Conservation (phyloP, 1,284 basidiomycete genomes). For the Inonotus hispidus region DNA sequence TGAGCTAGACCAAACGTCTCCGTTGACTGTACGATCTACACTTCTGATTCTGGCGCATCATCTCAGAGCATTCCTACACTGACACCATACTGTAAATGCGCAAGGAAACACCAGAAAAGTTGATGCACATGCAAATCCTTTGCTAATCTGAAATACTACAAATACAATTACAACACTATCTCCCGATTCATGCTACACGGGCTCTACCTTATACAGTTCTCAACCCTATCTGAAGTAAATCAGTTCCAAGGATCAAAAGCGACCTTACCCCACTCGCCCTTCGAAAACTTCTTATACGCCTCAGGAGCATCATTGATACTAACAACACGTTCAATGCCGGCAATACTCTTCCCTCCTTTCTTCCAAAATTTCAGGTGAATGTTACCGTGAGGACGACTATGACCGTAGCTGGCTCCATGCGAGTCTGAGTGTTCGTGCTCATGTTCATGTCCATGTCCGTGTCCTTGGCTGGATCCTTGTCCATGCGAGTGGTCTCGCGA, state of each 20-base stretch:
- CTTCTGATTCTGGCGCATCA: too few species aligned
- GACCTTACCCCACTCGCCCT: conserved; percentile 65
- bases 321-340: conserved; percentile 61
- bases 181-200: too few species aligned
- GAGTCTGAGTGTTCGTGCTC: neutral
- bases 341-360: conserved; percentile 26
- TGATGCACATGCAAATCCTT: too few species aligned
- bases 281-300: conserved; percentile 61
- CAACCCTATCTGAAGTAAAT: neutral
- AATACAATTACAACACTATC: too few species aligned
- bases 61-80: too few species aligned
- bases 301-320: conserved; percentile 49
- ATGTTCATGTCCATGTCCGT: conserved; percentile 25
- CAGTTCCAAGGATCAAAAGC: conserved; percentile 63
- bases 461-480: neutral
- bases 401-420: neutral
- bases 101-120: too few species aligned
- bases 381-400: neutral
- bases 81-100: too few species aligned
- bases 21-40: too few species aligned
- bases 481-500: neutral
- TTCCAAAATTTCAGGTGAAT: neutral
- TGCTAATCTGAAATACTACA: too few species aligned
- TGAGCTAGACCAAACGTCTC: too few species aligned
- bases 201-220: neutral